phyloP scores from a whole-genome alignment of 805 yeast species.

The Clavispora phyllophila region DNA sequence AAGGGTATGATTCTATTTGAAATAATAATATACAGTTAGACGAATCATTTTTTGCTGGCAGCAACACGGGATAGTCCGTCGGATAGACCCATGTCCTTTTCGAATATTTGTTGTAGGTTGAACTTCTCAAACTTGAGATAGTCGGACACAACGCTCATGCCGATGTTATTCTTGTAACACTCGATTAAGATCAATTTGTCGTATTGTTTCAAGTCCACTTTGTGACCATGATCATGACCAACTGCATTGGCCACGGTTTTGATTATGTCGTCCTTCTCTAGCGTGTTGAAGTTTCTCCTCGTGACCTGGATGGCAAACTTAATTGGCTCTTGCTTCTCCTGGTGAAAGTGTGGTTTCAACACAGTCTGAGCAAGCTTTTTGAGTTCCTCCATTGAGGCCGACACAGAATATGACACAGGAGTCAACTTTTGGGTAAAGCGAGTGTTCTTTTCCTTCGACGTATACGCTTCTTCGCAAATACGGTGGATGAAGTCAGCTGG shows the following conservation, averaged over 20 bases:
- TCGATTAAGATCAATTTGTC: conserved; percentile 80
- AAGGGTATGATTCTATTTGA: neutral
- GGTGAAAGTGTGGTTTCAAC: conserved; percentile 66
- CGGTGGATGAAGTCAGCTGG: conserved; percentile 68
- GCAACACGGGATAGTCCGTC: conserved; percentile 10
- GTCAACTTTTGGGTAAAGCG: conserved; percentile 74
- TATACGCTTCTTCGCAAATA: conserved; percentile 57
- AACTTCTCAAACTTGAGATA: conserved; percentile 60
- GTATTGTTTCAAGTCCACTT: conserved; percentile 72
- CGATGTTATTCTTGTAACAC: conserved; percentile 83
- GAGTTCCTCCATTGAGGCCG: conserved; percentile 67
- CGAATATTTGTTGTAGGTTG: conserved; percentile 80
- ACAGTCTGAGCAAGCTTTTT: conserved; percentile 53
- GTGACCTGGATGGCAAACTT: conserved; percentile 79
- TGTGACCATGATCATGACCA: conserved; percentile 65
- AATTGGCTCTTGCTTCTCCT: conserved; percentile 31
- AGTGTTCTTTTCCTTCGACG: conserved; percentile 51
- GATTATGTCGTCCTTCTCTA: conserved; percentile 71
- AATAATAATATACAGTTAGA: neutral
- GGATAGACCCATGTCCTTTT: conserved; percentile 26
- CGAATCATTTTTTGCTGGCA: neutral
- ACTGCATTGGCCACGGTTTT: conserved; percentile 65
- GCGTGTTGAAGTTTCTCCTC: conserved; percentile 69
- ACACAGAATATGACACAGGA: conserved; percentile 72
- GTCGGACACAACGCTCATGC: conserved; percentile 74